Base-by-base conservation (phyloP, 2,329 filamentous ascomycete species). In the Talaromyces verruculosus region DNA sequence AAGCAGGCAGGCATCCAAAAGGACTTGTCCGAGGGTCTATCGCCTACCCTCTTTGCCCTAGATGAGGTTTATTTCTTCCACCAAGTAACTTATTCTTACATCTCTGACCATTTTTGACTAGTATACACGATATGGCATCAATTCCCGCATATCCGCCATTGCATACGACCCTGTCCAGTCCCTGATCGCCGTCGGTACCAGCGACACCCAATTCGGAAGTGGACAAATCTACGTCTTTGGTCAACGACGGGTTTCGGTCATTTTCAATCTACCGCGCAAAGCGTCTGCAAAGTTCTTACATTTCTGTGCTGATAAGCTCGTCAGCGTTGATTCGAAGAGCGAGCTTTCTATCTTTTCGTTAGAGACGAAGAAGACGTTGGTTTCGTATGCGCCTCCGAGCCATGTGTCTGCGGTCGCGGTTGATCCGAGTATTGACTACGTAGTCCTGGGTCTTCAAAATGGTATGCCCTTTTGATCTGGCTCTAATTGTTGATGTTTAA, bases 91-190 rank as follows among this genome's bases (percentile, higher is more conserved):
- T 33, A 11, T 19, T n/a, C 22, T 33, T 25, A 28, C 5, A 22
- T n/a, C n/a, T 39, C 47, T 65, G 39, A 61, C n/a, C 17, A 35
- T 33, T 30, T 1, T 15, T 1, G 35, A 47, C 15, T 70, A 85
- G 83, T 81, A 92, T 72, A 86, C 87, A 61, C 88, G 91, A 69
- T 94, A 91, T 77, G 92, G 93, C 67, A 89, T 97, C 78, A 91
- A 90, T 76, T 92, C 89, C 22, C 86, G 86, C 71, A 83, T 85
- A 72, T 92, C 91, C 72, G 91, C 90, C 69, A 82, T 98, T 69
- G 91, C 93, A 67, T 98, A 96, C 81, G 93, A 98, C 71, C 93
- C 95, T 0, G 85, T 97, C 13, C 95, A 99, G 76, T 97, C 93
- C 33, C 88, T 99, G 65, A 85, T 99, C 61, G 95, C 95, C 49